phyloP scores from a whole-genome alignment of 2,329 filamentous ascomycete species.

The Paecilomyces sp. region DNA sequence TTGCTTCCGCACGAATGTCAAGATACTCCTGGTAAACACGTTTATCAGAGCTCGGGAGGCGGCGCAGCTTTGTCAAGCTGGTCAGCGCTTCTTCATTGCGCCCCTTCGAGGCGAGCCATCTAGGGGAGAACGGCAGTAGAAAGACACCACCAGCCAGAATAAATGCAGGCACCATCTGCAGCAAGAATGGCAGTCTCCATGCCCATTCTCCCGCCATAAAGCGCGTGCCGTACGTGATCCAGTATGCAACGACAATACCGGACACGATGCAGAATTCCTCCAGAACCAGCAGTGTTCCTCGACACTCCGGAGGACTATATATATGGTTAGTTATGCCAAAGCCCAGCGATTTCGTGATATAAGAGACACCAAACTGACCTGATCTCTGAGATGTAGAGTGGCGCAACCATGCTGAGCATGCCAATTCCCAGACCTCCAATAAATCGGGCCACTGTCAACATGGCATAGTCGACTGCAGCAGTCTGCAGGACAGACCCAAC shows the following conservation, averaged over 20 bases:
- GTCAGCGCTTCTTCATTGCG: constrained; percentile 44
- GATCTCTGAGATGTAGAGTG: constrained; percentile 43
- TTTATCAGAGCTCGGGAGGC: constrained; percentile 41
- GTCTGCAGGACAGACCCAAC: constrained; percentile 47
- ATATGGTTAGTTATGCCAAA: background rate
- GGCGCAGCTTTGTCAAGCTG: constrained; percentile 43
- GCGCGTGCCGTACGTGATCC: background rate
- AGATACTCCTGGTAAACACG: constrained; percentile 46
- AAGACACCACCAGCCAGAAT: constrained; percentile 29
- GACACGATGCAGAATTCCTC: constrained; percentile 9
- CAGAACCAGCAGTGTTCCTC: constrained; percentile 10
- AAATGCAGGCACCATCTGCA: constrained; percentile 39
- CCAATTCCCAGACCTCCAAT: constrained; percentile 4
- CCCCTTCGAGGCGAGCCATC: constrained; percentile 45
- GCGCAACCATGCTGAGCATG: constrained; percentile 30
- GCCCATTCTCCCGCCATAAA: background rate
- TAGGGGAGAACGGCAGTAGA: constrained; percentile 49
- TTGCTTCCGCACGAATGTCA: constrained; percentile 47
- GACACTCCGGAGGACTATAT: constrained; percentile 7
- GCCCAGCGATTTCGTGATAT: background rate
- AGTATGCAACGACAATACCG: constrained; percentile 9
- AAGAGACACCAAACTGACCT: background rate
- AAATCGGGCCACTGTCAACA: constrained; percentile 33
- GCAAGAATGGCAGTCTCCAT: constrained; percentile 2
- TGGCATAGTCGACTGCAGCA: constrained; percentile 42